A percentile compares a stretch with the other conserved stretches of the same genome.
phyloP scores from a whole-genome alignment of 2,329 filamentous ascomycete genomes.

The Fusarium transvaalense region DNA sequence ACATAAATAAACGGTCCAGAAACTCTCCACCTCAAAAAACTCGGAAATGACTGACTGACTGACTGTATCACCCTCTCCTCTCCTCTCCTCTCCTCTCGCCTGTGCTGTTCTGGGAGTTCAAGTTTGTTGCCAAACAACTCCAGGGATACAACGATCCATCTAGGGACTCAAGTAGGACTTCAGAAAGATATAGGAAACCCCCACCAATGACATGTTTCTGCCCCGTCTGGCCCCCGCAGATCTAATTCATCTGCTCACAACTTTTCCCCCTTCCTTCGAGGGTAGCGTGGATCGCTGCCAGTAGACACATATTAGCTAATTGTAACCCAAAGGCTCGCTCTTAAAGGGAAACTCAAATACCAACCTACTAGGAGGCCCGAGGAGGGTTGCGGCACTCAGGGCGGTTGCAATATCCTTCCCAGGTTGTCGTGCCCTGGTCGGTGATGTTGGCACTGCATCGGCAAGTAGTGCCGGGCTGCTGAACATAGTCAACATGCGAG shows the following conservation, averaged over 20 bases:
- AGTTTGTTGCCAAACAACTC: constrained; percentile 35
- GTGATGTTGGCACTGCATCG: constrained; percentile 41
- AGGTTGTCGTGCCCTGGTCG: constrained; percentile 48
- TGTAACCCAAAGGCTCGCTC: background rate
- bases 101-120: constrained; percentile 39
- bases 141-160: constrained; percentile 39
- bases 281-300: constrained; percentile 39
- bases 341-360: constrained; percentile 34
- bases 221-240: constrained; percentile 3
- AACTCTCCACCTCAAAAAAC: constrained; percentile 6
- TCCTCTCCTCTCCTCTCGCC: no score
- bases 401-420: constrained; percentile 52
- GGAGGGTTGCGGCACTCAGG: constrained; percentile 51
- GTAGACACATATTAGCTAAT: constrained; percentile 24
- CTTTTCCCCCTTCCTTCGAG: constrained; percentile 42
- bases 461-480: constrained; percentile 51
- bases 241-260: constrained; percentile 36
- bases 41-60: constrained; percentile 45
- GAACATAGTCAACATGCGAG: constrained; percentile 36
- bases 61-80: constrained; percentile 39
- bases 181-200: constrained; percentile 24
- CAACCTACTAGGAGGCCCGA: constrained; percentile 44
- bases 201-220: constrained; percentile 7
- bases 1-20: constrained; percentile 7
- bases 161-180: constrained; percentile 30